A percentile compares a stretch with the other conserved stretches of the same genome.
These are phyloP conservation scores for Lactarius quietus DNA, from an alignment of 768 basidiomycete species.

Conservation along the genomic window DNA sequence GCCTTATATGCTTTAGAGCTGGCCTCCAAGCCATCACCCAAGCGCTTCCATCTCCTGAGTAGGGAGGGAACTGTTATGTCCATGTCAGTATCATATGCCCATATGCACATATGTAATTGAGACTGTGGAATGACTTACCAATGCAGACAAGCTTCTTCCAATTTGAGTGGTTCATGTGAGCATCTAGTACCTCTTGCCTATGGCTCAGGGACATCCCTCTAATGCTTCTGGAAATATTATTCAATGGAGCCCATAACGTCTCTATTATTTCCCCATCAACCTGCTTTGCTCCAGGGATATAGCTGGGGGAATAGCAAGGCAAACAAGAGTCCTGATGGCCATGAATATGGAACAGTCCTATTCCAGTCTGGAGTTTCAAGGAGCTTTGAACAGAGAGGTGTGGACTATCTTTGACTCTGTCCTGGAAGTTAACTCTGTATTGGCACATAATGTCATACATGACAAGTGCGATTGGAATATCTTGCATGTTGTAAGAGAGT, in stretches of 20 bases:
- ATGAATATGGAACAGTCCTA: constrained; percentile 34
- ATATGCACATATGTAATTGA: no score
- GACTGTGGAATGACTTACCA: no score
- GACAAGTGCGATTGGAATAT: not conserved
- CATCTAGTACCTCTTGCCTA: constrained; percentile 31
- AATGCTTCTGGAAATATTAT: constrained; percentile 30
- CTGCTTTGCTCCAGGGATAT: constrained; percentile 32
- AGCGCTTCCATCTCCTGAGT: no score
- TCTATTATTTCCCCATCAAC: constrained; percentile 37
- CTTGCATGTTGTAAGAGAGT: not conserved
- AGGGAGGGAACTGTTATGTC: no score
- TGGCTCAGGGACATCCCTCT: constrained; percentile 26
- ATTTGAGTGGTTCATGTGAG: no score
- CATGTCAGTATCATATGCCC: no score
- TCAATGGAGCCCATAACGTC: constrained; percentile 34
- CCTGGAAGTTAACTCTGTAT: not conserved
- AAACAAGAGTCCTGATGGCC: constrained; percentile 21
- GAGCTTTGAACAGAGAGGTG: not conserved
- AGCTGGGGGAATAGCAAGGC: constrained; percentile 29
- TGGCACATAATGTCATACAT: not conserved
- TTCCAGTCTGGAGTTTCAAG: constrained; percentile 1
- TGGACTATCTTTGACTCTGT: not conserved
- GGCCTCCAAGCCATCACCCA: no score
- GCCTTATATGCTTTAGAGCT: no score
- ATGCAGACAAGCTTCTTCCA: no score